Conservation (phyloP, 2,329 filamentous ascomycete species). For the Aureobasidium lini region DNA sequence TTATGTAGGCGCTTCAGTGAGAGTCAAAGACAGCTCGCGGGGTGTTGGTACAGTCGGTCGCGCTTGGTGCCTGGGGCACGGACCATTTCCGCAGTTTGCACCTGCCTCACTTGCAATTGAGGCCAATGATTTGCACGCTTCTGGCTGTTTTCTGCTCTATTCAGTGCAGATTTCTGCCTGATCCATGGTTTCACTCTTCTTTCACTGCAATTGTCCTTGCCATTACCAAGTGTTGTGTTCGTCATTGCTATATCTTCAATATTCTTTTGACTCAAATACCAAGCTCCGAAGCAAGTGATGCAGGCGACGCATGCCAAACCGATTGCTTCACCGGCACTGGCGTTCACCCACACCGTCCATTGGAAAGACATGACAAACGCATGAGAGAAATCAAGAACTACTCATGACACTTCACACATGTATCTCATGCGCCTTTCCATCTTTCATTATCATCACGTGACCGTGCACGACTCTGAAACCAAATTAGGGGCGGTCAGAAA, state of each 20-base stretch:
- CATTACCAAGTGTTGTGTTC: not conserved
- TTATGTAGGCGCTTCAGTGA: slow-evolving; percentile 3
- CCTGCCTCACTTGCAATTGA: not conserved
- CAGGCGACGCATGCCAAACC: not conserved
- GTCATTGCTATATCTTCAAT: not conserved
- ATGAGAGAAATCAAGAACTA: not conserved
- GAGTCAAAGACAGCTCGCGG: not conserved
- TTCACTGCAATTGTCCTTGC: not conserved
- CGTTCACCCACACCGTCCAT: not conserved
- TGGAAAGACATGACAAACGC: not conserved
- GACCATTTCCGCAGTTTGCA: slow-evolving; percentile 3
- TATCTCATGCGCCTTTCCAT: not conserved
- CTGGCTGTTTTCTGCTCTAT: not conserved
- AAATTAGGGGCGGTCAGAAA: slow-evolving; percentile 9
- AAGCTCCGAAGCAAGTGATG: not conserved
- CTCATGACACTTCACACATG: not conserved
- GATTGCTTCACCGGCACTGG: not conserved
- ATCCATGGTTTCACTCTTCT: not conserved
- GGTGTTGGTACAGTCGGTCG: not conserved
- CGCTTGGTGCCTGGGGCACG: slow-evolving; percentile 7
- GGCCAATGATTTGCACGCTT: not conserved
- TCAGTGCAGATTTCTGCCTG: not conserved
- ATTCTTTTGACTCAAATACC: too few relatives aligned
- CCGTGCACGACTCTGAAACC: slow-evolving; percentile 7
- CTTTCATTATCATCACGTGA: slow-evolving; percentile 4